Conservation (phyloP, 116 monocot species). For the Thalassia testudinum region DNA sequence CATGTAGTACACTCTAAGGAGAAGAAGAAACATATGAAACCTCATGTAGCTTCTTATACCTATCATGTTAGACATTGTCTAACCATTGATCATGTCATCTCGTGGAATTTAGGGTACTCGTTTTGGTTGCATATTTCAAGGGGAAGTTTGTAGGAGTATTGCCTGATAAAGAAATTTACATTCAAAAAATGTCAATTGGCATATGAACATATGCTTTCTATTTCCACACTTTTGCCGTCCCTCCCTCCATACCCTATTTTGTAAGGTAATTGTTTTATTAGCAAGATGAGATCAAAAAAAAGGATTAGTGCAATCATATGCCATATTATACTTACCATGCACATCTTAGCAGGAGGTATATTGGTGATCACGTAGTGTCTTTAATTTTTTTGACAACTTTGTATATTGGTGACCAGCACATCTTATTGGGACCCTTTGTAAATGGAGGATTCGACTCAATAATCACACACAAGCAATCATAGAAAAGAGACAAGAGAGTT, state of each 20-base stretch:
- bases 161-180: slow-evolving; percentile 78
- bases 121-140: slow-evolving; percentile 60
- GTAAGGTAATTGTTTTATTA: slow-evolving; percentile 3
- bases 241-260: too few species aligned
- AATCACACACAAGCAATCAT: too few species aligned
- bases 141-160: slow-evolving; percentile 50
- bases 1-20: too few species aligned
- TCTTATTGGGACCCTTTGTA: too few species aligned
- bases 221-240: too few species aligned
- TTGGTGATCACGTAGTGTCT: too few species aligned
- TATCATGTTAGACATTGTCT: background rate
- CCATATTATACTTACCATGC: slow-evolving; percentile 21
- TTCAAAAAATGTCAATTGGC: slow-evolving; percentile 51
- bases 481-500: too few species aligned
- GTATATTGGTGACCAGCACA: too few species aligned
- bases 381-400: too few species aligned
- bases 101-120: slow-evolving; percentile 44
- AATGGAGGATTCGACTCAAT: too few species aligned
- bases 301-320: slow-evolving; percentile 66
- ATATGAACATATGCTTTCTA: too few species aligned
- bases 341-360: background rate
- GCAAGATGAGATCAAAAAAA: slow-evolving; percentile 48
- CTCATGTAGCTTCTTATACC: too few species aligned
- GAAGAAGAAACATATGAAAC: slow-evolving; percentile 4
- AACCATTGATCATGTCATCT: background rate